Base-by-base conservation (phyloP, 305 asterid genomes). In the Plantago coronopus region DNA sequence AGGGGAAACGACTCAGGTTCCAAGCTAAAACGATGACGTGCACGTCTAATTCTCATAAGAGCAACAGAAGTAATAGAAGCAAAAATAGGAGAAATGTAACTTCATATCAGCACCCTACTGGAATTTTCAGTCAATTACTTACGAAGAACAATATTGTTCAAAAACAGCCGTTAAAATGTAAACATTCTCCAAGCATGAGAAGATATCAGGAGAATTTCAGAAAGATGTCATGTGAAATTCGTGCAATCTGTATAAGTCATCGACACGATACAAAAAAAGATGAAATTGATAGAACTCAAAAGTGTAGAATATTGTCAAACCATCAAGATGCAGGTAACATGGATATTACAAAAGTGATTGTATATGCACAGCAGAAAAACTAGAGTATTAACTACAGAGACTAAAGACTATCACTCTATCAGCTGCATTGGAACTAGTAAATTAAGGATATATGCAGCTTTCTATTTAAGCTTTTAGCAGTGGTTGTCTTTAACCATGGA, bases 1-100 rank as follows among this genome's bases (percentile, higher is more conserved):
- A 71, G 60, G 57, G 64, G 68, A 68, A 65, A 72, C 61, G 54
- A 55, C 38, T 50, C 13, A 50, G 73, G 67, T 75, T 70, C 45
- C 48, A 70, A 66, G 78, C 76, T 65, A 29, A 57, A 74, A 54
- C 48, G 57, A 65, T 60, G 65, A 44, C 34, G 21, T 16, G 16
- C 66, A 51, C 50, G 14, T 54, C 13, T 54, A 40, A 44, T 44
- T 49, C 70, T 21, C 34, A 69, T 57, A 55, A 22, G 61, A 37
- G 29, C 42, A 23, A 60, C 19, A 56, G 31, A 21, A 44, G 65
- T 49, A 53, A 31, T 34, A 12, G 25, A 19, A 20, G 27, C 43
- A 54, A 45, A 70, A 57, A 48, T 7, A 25, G 49, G 59, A 46
- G 47, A 61, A 54, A 57, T 48, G 21, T 1, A 57, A 61, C 34